Conservation (phyloP, 176 grass and related monocot genomes). For the Paspalum notatum region DNA sequence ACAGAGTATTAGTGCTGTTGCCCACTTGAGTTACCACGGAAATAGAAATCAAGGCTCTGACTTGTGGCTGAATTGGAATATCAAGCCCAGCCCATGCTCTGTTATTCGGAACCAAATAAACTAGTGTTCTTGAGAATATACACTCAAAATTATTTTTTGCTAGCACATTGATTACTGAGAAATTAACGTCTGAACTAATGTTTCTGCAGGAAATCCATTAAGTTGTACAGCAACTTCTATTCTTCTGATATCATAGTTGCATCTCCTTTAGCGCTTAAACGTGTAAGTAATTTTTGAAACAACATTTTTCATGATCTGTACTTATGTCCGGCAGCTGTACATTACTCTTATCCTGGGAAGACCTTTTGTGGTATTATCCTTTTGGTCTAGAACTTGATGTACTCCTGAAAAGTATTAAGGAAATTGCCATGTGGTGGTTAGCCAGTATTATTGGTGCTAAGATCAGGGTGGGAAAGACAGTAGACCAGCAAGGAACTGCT, state of each 20-base stretch:
- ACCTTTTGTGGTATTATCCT: not conserved
- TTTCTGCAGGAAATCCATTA: slow-evolving; percentile 84
- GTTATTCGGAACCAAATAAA: not conserved
- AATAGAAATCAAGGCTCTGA: no score
- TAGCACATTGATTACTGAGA: slow-evolving; percentile 15
- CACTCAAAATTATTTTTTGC: slow-evolving; percentile 1
- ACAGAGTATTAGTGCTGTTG: no score
- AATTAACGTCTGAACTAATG: slow-evolving; percentile 38
- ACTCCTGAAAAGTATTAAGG: slow-evolving; percentile 15
- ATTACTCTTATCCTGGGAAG: slow-evolving; percentile 27
- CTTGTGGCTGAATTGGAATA: no score
- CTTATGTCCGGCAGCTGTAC: slow-evolving; percentile 7
- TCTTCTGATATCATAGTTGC: slow-evolving; percentile 95
- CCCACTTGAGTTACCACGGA: no score
- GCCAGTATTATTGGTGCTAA: slow-evolving; percentile 2
- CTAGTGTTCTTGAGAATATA: not conserved
- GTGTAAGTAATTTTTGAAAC: slow-evolving; percentile 52
- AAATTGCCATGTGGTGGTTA: not conserved
- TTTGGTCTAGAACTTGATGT: slow-evolving; percentile 20
- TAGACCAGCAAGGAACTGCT: not conserved
- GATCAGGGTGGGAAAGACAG: slow-evolving; percentile 3
- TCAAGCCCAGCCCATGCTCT: no score
- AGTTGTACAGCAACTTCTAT: slow-evolving; percentile 93
- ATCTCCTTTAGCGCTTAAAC: slow-evolving; percentile 87
- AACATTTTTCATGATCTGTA: slow-evolving; percentile 16